Base-by-base conservation (phyloP, 768 basidiomycete genomes). In the Auricularia cornea region DNA sequence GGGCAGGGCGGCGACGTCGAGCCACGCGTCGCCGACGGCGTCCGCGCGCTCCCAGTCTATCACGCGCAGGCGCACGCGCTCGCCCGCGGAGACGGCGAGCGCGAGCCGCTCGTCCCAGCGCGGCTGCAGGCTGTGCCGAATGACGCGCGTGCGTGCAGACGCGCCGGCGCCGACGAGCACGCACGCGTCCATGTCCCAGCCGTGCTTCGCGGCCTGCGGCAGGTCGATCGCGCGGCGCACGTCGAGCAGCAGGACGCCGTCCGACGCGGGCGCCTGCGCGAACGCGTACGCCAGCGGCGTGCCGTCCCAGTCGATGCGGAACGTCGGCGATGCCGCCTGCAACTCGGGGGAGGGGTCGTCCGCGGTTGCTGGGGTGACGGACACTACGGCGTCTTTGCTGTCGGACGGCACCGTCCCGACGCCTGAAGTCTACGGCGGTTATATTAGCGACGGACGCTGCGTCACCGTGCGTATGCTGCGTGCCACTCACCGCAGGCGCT, bases 151-250 rank as follows among this genome's bases (percentile, higher is more conserved):
- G 20, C 63, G 57, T 38, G 29, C 60, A 1, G 52, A 18, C 11
- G n/a, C n/a, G n/a, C n/a, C n/a, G n/a, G 20, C 4, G 16, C 29
- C 59, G 44, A 63, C 59, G n/a, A 63, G 26, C 3, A 63, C 59
- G 63, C 38, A 63, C 5, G 63, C 59, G 33, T 63, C 63, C 63
- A 63, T 63, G 33, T 60, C 63, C 59, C 57, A 63, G 28, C 59
- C 59, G 12, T 23, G 26, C 32, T 29, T 51, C 5, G 18, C 28
- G 26, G 23, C 29, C n/a, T n/a, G n/a, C 29, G 63, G 63, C 35
- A 63, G 48, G 40, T 63, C 59, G 4, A 16, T n/a, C 20, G 63
- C 63, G 31, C 35, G 18, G 10, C 56, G 23, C 4, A 63, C n/a
- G 16, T 63, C 63, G 44, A 63, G 41, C 18, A 63, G 28, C 18